phyloP scores from a whole-genome alignment of 2,329 filamentous ascomycete genomes.

The Scytalidium sp. region DNA sequence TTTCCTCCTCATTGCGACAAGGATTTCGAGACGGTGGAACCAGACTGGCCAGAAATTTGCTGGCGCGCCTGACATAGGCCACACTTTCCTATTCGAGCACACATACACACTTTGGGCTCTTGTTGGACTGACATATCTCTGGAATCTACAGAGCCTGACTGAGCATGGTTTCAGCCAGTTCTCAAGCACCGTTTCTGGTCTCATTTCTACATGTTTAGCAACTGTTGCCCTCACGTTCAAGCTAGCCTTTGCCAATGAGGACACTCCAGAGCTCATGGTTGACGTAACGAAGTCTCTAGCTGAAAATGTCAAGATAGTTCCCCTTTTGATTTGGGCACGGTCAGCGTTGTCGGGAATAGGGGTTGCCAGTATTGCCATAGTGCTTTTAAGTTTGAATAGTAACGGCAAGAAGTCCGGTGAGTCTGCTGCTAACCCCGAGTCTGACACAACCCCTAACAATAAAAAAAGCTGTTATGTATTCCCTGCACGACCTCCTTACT shows the following conservation, averaged over 20 bases:
- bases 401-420: not conserved
- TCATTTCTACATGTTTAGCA: slow-evolving; percentile 38
- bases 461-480: slow-evolving; percentile 23
- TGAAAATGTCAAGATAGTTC: slow-evolving; percentile 17
- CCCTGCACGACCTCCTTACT: slow-evolving; percentile 68
- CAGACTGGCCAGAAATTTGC: slow-evolving; percentile 96
- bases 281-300: slow-evolving; percentile 31
- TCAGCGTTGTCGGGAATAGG: slow-evolving; percentile 45
- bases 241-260: slow-evolving; percentile 79
- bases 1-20: slow-evolving; percentile 56
- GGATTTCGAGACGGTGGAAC: slow-evolving; percentile 80
- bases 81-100: slow-evolving; percentile 61
- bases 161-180: slow-evolving; percentile 21
- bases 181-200: slow-evolving; percentile 22
- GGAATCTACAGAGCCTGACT: slow-evolving; percentile 31
- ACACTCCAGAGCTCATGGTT: slow-evolving; percentile 77
- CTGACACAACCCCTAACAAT: not conserved
- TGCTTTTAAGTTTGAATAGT: slow-evolving; percentile 40
- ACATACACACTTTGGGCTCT: slow-evolving; percentile 71
- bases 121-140: slow-evolving; percentile 66
- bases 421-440: not conserved
- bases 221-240: slow-evolving; percentile 77
- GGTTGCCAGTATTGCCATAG: slow-evolving; percentile 29
- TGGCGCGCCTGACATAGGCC: slow-evolving; percentile 84
- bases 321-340: slow-evolving; percentile 32